Evolutionary conservation across 495 filamentous ascomycete species (phyloP).

Genomic region (Aspergillus homomorphus): DNA sequence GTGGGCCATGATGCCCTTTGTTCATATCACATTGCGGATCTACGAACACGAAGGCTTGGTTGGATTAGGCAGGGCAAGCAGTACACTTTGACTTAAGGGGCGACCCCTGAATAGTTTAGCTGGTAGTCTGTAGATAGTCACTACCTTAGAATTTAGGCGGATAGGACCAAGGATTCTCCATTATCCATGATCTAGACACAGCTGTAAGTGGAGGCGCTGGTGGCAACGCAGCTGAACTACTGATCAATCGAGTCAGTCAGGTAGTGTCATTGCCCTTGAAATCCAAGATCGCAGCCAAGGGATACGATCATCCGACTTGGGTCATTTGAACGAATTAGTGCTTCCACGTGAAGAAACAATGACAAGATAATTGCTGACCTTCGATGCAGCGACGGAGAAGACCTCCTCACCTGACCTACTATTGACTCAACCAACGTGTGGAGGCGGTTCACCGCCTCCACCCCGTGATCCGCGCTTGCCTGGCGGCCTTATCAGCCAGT

Average conservation of each 20-base stretch:
- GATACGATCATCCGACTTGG: constrained; percentile 12
- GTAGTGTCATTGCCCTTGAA: no score
- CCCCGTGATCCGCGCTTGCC: constrained; percentile 28
- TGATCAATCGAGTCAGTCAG: no score
- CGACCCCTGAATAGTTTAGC: no score
- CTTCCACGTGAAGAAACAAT: constrained; percentile 8
- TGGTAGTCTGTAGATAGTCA: no score
- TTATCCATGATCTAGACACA: constrained; percentile 17
- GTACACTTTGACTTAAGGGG: no score
- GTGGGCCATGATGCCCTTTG: no score
- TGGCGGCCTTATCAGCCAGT: constrained; percentile 23
- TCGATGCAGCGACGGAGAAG: background rate
- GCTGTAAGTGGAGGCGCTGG: constrained; percentile 22
- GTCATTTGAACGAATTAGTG: background rate
- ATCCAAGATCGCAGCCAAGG: background rate
- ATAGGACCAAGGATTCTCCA: background rate
- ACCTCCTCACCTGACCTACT: constrained; percentile 11
- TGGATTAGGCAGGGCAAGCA: no score
- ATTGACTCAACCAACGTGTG: constrained; percentile 24
- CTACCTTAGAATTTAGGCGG: background rate
- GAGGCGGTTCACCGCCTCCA: constrained; percentile 34
- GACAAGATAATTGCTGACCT: no score
- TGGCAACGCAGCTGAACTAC: background rate
- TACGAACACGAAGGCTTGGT: no score
- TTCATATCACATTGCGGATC: no score